Evolutionary conservation across 2,329 filamentous ascomycete species (phyloP), one percentile per base, ranked within the genome.

Genomic region (Emmonsia crescens): DNA sequence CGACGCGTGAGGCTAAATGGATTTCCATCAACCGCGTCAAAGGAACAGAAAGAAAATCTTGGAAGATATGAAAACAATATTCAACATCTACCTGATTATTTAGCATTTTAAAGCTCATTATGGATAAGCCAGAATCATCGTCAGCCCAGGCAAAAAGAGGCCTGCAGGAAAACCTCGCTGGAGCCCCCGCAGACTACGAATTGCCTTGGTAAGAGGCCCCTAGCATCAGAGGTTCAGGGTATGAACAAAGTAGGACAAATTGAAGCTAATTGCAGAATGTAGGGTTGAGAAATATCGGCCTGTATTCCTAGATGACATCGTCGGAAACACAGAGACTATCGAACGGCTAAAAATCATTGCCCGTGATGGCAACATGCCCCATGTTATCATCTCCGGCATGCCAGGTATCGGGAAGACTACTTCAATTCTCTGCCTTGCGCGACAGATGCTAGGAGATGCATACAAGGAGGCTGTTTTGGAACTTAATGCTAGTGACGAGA

Each of bases 231-330:
- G n/a, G n/a, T n/a, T n/a, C n/a, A n/a, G n/a, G n/a, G n/a, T n/a
- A 27, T 29, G n/a, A 36, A 38, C 16, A 29, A 38, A 33, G 3
- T 5, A 40, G 3, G 29, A 24, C 10, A 4, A 42, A 29, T 27
- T 44, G 3, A 16, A 9, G 31, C 58, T 60, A 54, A 60, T 36
- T 14, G 16, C 27, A 5, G 16, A n/a, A 31, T 31, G 16, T 60
- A 96, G 93, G 94, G 94, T 99, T 64, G 94, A 99, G 77, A 99
- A 99, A 75, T 99, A 97, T 79, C 85, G 94, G 46, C 94, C 94
- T 0, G 83, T 96, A 60, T 95, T 95, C 76, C 85, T 99, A 36
- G 91, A 97, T 77, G 93, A 99, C 78, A 87, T 99, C 60, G 94
- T 99, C 60, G 94, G 94, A 71, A 99, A 99, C 76, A 96, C 90